phyloP scores from a whole-genome alignment of 2,329 filamentous ascomycete genomes.

The Fusarium sp. region DNA sequence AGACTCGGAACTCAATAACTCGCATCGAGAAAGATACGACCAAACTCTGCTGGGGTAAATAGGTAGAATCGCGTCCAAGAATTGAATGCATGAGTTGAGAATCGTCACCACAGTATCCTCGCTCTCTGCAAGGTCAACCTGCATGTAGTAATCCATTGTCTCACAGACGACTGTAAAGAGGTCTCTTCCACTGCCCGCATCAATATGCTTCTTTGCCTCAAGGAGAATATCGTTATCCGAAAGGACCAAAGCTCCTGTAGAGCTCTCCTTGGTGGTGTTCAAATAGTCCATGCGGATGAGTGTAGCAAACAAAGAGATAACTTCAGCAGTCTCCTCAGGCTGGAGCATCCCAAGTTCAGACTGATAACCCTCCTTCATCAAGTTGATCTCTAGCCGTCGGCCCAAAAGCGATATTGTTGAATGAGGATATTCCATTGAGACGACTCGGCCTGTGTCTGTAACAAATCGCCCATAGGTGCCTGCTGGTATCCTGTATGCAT shows the following conservation, averaged over 20 bases:
- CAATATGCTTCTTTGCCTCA: slow-evolving; percentile 66
- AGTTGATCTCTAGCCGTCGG: slow-evolving; percentile 77
- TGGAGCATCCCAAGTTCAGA: slow-evolving; percentile 67
- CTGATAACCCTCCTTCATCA: slow-evolving; percentile 68
- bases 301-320: slow-evolving; percentile 79
- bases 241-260: slow-evolving; percentile 51
- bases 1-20: slow-evolving; percentile 81
- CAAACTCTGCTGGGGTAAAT: slow-evolving; percentile 88
- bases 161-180: slow-evolving; percentile 86
- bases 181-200: slow-evolving; percentile 70
- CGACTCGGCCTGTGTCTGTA: slow-evolving; percentile 80
- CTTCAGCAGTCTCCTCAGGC: slow-evolving; percentile 76
- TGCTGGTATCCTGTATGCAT: slow-evolving; percentile 72
- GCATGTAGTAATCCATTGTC: slow-evolving; percentile 80
- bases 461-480: slow-evolving; percentile 80
- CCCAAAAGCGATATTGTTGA: slow-evolving; percentile 85
- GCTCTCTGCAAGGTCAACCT: slow-evolving; percentile 68
- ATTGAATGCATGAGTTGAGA: slow-evolving; percentile 79
- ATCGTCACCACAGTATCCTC: slow-evolving; percentile 76
- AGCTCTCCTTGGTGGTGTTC: slow-evolving; percentile 50
- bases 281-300: slow-evolving; percentile 69
- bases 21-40: slow-evolving; percentile 87
- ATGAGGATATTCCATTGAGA: slow-evolving; percentile 82
- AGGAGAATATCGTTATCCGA: slow-evolving; percentile 63
- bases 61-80: slow-evolving; percentile 78